Conservation (phyloP, 2,329 filamentous ascomycete species). For the Camptophora hylomeconis region DNA sequence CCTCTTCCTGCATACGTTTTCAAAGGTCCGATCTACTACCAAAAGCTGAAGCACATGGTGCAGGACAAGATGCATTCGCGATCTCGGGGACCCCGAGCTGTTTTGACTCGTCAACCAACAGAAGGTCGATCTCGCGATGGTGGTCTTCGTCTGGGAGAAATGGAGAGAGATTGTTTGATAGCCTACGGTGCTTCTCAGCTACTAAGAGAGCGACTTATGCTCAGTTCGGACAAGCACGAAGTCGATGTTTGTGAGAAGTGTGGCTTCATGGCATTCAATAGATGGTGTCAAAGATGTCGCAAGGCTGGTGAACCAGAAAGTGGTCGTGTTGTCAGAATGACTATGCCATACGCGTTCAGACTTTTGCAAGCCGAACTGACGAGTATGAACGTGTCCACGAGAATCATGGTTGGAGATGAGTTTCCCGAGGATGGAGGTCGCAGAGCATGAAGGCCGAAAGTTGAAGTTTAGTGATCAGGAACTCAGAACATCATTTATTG, state of each 20-base stretch:
- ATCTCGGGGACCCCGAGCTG: constrained; percentile 75
- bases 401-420: constrained; percentile 82
- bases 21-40: constrained; percentile 98
- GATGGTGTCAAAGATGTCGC: constrained; percentile 79
- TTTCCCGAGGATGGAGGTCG: constrained; percentile 55
- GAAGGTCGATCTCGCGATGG: constrained; percentile 89
- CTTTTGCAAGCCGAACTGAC: constrained; percentile 88
- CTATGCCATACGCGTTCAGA: constrained; percentile 95
- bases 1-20: constrained; percentile 91
- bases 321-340: constrained; percentile 80
- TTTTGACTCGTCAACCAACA: constrained; percentile 87
- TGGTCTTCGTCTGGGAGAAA: constrained; percentile 86
- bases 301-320: constrained; percentile 38
- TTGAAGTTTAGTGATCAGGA: too few relatives aligned
- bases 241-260: constrained; percentile 92
- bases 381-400: constrained; percentile 97
- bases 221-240: constrained; percentile 76
- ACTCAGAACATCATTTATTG: too few relatives aligned
- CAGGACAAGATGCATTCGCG: constrained; percentile 99
- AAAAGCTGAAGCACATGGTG: constrained; percentile 99
- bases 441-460: too few relatives aligned
- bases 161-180: constrained; percentile 97
- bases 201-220: constrained; percentile 84
- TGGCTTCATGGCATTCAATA: constrained; percentile 88
- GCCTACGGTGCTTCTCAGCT: constrained; percentile 92